Conservation (phyloP, 192 early-diverging fungal genomes). For the Entomortierella lignicola region DNA sequence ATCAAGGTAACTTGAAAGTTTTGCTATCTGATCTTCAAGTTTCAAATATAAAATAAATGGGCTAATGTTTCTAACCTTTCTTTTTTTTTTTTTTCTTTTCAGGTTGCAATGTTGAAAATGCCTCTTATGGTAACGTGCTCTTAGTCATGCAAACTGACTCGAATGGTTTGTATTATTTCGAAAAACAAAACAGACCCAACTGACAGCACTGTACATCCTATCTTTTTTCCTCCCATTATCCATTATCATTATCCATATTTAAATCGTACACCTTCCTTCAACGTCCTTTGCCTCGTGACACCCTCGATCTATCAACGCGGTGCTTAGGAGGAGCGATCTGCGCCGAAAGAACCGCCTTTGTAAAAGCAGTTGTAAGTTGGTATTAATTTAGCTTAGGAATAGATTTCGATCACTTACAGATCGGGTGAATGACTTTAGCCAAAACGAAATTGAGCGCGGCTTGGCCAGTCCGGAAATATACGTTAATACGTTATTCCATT, state of each 20-base stretch:
- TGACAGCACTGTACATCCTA: conserved; percentile 14
- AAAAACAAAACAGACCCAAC: neutral
- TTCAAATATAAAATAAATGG: neutral
- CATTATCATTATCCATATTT: neutral
- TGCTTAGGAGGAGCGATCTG: conserved; percentile 79
- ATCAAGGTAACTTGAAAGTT: conserved; percentile 55
- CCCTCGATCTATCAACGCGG: conserved; percentile 17
- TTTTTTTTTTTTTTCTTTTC: neutral
- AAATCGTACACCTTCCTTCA: neutral
- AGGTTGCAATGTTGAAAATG: conserved; percentile 92
- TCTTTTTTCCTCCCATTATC: neutral
- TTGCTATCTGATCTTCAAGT: neutral
- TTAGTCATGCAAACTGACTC: neutral
- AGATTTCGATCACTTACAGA: conserved; percentile 8
- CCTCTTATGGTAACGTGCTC: conserved; percentile 73
- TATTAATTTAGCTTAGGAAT: neutral
- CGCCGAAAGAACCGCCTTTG: conserved; percentile 90
- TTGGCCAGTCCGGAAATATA: too few species aligned
- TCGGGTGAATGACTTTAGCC: neutral
- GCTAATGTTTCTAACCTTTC: neutral
- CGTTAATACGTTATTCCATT: neutral
- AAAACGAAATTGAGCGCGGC: neutral
- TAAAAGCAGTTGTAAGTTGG: conserved; percentile 83
- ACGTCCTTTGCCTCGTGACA: neutral
- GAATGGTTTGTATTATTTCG: too few species aligned